Evolutionary conservation across 176 grass and related monocot species (phyloP).

Genomic region (sorghum (Sorghum bicolor)): DNA sequence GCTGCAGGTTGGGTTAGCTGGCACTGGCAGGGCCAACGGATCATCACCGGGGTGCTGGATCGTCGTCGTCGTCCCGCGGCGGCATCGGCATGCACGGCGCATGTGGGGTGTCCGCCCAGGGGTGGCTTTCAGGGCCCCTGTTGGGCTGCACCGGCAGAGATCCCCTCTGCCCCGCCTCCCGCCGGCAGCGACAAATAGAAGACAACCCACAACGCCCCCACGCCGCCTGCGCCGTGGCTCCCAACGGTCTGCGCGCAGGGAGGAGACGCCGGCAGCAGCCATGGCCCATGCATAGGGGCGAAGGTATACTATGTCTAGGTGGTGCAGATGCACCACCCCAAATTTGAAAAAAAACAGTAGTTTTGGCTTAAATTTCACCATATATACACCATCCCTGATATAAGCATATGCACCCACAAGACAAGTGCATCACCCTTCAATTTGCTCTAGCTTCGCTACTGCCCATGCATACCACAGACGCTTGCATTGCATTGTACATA

Average conservation of each 20-base stretch:
- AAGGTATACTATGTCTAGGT: too few species aligned
- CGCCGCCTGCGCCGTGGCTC: neutral
- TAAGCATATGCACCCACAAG: too few species aligned
- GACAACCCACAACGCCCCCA: slow-evolving; percentile 39
- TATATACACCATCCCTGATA: too few species aligned
- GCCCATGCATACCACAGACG: too few species aligned
- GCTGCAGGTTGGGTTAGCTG: neutral
- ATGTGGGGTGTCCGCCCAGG: slow-evolving; percentile 41
- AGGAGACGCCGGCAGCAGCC: neutral
- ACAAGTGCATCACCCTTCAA: too few species aligned
- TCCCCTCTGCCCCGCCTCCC: slow-evolving; percentile 51
- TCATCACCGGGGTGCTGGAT: neutral
- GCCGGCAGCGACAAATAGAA: slow-evolving; percentile 56
- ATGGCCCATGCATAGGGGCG: neutral
- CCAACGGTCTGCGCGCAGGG: neutral
- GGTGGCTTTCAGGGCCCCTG: slow-evolving; percentile 49
- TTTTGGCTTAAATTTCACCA: too few species aligned
- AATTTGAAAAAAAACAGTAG: too few species aligned
- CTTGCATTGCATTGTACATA: too few species aligned
- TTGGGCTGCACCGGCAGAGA: slow-evolving; percentile 46
- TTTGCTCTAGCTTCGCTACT: too few species aligned
- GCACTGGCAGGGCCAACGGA: neutral
- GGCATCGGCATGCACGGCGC: slow-evolving; percentile 23
- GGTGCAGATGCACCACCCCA: too few species aligned
- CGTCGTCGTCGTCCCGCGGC: neutral